These are phyloP conservation scores for Xylaria bambusicola DNA, from an alignment of 495 filamentous ascomycete genomes.

Conservation along the genomic window DNA sequence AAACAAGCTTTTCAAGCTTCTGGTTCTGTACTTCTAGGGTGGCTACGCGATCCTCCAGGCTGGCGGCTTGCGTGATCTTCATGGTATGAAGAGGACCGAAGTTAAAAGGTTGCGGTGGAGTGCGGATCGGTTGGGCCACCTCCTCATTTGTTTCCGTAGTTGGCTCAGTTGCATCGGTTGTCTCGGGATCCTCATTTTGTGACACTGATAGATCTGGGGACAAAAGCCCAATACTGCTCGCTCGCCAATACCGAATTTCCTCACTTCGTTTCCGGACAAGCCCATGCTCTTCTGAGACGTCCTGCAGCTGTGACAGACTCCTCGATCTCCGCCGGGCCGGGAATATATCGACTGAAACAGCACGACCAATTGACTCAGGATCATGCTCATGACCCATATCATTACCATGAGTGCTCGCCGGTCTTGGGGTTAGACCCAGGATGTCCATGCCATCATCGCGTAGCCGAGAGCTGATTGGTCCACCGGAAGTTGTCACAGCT, in stretches of 20 bases:
- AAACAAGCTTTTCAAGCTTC: constrained; percentile 51
- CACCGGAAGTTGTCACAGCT: constrained; percentile 41
- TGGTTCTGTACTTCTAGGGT: constrained; percentile 47
- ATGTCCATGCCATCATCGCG: constrained; percentile 37
- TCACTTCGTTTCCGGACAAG: constrained; percentile 52
- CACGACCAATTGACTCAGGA: constrained; percentile 53
- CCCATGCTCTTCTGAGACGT: constrained; percentile 28
- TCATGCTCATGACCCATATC: constrained; percentile 38
- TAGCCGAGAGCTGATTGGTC: constrained; percentile 33
- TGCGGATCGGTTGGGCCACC: constrained; percentile 36
- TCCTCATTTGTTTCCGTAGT: constrained; percentile 35
- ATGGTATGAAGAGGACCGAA: constrained; percentile 48
- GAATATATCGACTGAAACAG: constrained; percentile 50
- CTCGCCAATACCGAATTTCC: constrained; percentile 60
- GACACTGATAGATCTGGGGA: constrained; percentile 52
- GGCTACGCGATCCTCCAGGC: constrained; percentile 51
- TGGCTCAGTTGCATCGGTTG: constrained; percentile 35
- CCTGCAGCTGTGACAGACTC: constrained; percentile 54
- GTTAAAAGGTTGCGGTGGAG: constrained; percentile 55
- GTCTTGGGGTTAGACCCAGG: constrained; percentile 55
- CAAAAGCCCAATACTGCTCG: constrained; percentile 48
- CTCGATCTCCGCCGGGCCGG: constrained; percentile 51
- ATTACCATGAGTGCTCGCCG: constrained; percentile 54
- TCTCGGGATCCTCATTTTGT: constrained; percentile 42
- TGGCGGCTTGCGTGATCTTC: constrained; percentile 56